Evolutionary conservation across 768 basidiomycete species (phyloP), one percentile per base, ranked within the genome.

Genomic region (Suillus alpinus): DNA sequence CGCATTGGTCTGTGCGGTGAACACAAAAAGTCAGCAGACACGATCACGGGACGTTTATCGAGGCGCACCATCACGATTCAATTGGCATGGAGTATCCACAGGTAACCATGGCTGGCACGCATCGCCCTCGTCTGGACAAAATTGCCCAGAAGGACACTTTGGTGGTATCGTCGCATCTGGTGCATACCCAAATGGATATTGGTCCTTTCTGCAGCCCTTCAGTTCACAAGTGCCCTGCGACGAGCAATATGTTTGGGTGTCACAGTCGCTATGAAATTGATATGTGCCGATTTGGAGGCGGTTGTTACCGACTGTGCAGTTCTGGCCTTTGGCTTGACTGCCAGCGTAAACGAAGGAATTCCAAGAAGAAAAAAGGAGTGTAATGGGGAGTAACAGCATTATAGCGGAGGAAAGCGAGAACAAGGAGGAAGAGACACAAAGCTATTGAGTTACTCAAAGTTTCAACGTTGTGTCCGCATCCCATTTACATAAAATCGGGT

Each of bases 91-190:
- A 63, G 84, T 87, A 31, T 80, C 86, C 3, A 92, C 85, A 1
- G 81, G 59, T 16, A 90, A 76, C 37, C 87, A 65, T 6, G 74
- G 63, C 68, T 87, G 83, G 75, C 93, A 95, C 8, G 72, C 76
- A 64, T 86, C 86, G 61, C 83, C 85, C 75, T 94, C 94, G 67
- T 95, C 92, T 0, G 92, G 92, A 72, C 93, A 95, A 72, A 94
- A 95, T 67, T 83, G 69, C 20, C 84, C 87, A 36, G 66, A 64
- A 8, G 76, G 69, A 68, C 93, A 95, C 65, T 83, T 79, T 12
- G 79, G 75, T 1, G 93, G 92, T 20, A 91, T 67, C 41, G 73
- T 55, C 6, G 74, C 72, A 20, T 69, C 76, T 57, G 73, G 68
- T 8, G 66, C 14, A 67, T 86, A 92, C 58, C 89, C 89, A 70